These are phyloP conservation scores for Raffaelea arxii DNA, from an alignment of 2,329 filamentous ascomycete species.

Conservation along the genomic window DNA sequence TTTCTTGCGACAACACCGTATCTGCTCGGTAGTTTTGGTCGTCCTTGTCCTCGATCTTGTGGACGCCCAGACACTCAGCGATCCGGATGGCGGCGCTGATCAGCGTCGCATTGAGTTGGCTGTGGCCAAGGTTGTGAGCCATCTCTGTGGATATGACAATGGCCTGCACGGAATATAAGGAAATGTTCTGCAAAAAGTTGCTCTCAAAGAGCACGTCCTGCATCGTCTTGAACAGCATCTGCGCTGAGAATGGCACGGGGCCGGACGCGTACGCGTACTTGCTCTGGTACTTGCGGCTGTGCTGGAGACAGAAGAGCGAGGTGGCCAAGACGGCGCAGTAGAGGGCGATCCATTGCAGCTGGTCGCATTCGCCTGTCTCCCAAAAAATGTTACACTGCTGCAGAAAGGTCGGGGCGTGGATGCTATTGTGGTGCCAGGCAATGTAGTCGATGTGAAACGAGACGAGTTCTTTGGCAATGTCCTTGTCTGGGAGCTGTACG, in stretches of 20 bases:
- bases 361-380: conserved; percentile 18
- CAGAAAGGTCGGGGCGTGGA: conserved; percentile 44
- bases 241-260: conserved; percentile 5
- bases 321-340: conserved; percentile 17
- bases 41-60: conserved; percentile 11
- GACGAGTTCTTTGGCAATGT: conserved; percentile 14
- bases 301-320: conserved; percentile 14
- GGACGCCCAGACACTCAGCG: conserved; percentile 16
- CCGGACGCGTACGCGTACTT: background rate
- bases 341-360: conserved; percentile 17
- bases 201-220: conserved; percentile 21
- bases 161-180: conserved; percentile 24
- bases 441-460: conserved; percentile 16
- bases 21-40: background rate
- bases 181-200: conserved; percentile 20
- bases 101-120: conserved; percentile 20
- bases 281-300: conserved; percentile 11
- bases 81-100: conserved; percentile 25
- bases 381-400: conserved; percentile 40
- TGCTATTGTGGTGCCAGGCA: conserved; percentile 18
- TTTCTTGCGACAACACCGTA: background rate
- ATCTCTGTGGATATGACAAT: conserved; percentile 25
- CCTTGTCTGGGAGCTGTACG: conserved; percentile 7
- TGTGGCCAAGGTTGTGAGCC: conserved; percentile 26
- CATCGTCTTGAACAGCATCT: conserved; percentile 20